Evolutionary conservation across 2,329 filamentous ascomycete species (phyloP).

Genomic region (Aquanectria penicillioides): DNA sequence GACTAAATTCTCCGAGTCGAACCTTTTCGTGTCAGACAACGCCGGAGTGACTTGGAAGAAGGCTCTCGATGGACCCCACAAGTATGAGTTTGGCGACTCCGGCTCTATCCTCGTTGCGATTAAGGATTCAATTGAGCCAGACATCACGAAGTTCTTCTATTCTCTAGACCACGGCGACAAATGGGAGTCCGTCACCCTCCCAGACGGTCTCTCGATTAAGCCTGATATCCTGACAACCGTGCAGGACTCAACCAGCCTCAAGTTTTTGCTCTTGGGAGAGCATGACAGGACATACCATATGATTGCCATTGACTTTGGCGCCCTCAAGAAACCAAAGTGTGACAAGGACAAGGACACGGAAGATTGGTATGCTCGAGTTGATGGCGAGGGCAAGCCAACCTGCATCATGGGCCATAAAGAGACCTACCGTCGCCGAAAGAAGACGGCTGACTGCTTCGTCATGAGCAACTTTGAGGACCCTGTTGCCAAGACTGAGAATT

Average conservation of each 20-base stretch:
- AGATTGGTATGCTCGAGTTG: constrained; percentile 85
- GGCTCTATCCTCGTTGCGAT: constrained; percentile 89
- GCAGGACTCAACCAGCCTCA: constrained; percentile 90
- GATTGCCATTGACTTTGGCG: constrained; percentile 84
- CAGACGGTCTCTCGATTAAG: constrained; percentile 71
- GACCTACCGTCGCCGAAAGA: constrained; percentile 85
- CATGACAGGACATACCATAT: constrained; percentile 68
- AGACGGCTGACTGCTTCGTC: constrained; percentile 88
- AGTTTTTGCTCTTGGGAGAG: constrained; percentile 82
- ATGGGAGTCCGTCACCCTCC: constrained; percentile 79
- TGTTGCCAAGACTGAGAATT: constrained; percentile 74
- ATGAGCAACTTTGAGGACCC: constrained; percentile 86
- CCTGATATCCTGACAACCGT: constrained; percentile 85
- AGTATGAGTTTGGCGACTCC: constrained; percentile 96
- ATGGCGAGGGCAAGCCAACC: constrained; percentile 81
- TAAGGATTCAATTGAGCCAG: constrained; percentile 73
- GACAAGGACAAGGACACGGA: constrained; percentile 78
- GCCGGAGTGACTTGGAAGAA: constrained; percentile 87
- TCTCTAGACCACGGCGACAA: constrained; percentile 89
- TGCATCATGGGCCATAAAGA: constrained; percentile 98
- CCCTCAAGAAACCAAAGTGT: constrained; percentile 83
- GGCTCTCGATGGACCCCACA: constrained; percentile 82
- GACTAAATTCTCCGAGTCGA: constrained; percentile 75
- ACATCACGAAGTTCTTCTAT: constrained; percentile 70
- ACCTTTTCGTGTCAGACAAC: constrained; percentile 90